These are phyloP conservation scores for Geotrichum restrictum DNA, from an alignment of 1,139 yeast species.

Conservation along the genomic window DNA sequence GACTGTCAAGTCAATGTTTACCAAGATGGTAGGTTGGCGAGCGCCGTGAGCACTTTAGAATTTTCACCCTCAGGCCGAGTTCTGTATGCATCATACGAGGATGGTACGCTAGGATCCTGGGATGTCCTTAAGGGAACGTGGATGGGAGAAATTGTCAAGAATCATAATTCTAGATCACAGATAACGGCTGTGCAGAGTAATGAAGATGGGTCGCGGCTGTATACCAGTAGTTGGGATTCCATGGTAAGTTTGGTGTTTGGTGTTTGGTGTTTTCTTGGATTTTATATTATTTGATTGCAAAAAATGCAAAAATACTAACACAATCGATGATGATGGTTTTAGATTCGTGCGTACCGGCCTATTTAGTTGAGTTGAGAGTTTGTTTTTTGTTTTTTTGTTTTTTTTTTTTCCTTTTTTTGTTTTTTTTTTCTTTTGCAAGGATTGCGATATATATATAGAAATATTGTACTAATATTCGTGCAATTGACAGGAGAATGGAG, in stretches of 20 bases:
- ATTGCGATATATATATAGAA: no score
- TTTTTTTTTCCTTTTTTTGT: no score
- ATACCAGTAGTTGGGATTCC: slow-evolving; percentile 40
- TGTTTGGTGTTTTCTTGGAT: no score
- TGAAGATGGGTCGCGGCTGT: slow-evolving; percentile 58
- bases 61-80: slow-evolving; percentile 74
- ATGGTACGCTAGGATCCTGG: slow-evolving; percentile 73
- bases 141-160: slow-evolving; percentile 46
- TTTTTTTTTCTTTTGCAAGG: no score
- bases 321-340: no score
- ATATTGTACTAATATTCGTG: no score
- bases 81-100: slow-evolving; percentile 71
- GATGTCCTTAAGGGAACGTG: slow-evolving; percentile 65
- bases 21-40: slow-evolving; percentile 35
- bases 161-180: slow-evolving; percentile 42
- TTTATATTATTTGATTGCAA: no score
- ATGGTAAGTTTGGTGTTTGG: slow-evolving; percentile 27
- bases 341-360: not conserved
- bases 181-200: slow-evolving; percentile 64
- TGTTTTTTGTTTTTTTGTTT: no score
- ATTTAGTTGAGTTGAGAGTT: no score
- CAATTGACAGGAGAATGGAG: no score
- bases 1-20: slow-evolving; percentile 66
- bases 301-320: no score
- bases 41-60: slow-evolving; percentile 58